Evolutionary conservation across 179 eudicot genomes (phyloP).

Genomic region (Sideroxylon spinosum): DNA sequence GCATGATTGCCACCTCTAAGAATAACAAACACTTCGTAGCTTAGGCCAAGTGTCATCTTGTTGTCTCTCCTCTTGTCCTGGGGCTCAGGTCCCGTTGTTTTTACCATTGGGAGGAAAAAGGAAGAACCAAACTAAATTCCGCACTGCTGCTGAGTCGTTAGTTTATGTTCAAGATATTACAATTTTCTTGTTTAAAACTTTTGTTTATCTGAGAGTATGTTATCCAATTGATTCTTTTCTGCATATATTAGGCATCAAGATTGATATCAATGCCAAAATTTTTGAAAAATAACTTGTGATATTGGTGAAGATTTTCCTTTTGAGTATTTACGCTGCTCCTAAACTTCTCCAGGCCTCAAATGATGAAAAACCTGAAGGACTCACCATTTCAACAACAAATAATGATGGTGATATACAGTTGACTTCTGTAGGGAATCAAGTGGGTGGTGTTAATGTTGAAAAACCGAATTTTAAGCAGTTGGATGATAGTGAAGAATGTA

Average conservation of each 20-base stretch:
- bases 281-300: neutral
- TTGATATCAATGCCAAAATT: neutral
- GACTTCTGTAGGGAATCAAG: constrained; percentile 19
- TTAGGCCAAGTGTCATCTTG: neutral
- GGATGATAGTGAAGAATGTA: constrained; percentile 25
- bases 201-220: neutral
- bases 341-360: constrained; percentile 36
- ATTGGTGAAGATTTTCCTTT: constrained; percentile 2
- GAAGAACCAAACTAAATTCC: too few relatives aligned
- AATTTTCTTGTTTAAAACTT: neutral
- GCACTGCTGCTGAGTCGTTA: too few relatives aligned
- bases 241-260: neutral
- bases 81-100: neutral
- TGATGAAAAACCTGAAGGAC: constrained; percentile 40
- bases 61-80: neutral
- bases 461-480: constrained; percentile 24
- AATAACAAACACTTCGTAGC: neutral
- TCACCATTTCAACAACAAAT: constrained; percentile 33
- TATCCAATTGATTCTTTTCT: constrained; percentile 5
- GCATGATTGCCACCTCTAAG: too few relatives aligned
- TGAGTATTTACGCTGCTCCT: constrained; percentile 1
- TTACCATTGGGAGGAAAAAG: neutral
- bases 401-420: constrained; percentile 24
- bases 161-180: constrained; percentile 3
- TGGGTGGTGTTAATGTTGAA: constrained; percentile 12